Evolutionary conservation across 202 grass and related monocot species (phyloP).

Genomic region (Musa balbisiana): DNA sequence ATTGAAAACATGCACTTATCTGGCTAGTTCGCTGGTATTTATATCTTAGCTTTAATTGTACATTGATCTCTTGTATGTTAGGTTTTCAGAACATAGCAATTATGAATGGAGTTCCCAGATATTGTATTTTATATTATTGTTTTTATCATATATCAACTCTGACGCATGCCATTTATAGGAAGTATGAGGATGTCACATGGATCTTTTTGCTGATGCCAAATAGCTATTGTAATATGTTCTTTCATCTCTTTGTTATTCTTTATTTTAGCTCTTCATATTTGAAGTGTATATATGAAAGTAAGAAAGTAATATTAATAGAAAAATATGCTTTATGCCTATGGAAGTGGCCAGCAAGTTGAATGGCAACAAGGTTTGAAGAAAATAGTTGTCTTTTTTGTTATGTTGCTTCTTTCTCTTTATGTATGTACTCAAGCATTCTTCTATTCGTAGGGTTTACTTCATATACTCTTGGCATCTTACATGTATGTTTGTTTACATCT

Average conservation of each 20-base stretch:
- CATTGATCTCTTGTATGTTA: background rate
- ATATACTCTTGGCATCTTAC: no score
- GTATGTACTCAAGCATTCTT: no score
- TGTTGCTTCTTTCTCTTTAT: no score
- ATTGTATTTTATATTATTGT: background rate
- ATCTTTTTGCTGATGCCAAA: background rate
- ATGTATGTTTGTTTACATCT: no score
- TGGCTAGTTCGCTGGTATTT: background rate
- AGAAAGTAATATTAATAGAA: no score
- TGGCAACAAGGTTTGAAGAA: no score
- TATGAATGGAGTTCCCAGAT: background rate
- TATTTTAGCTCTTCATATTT: background rate
- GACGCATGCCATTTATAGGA: background rate
- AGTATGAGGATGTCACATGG: background rate
- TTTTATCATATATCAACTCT: background rate
- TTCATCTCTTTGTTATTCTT: background rate
- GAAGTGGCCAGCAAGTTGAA: no score
- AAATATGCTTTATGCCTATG: no score
- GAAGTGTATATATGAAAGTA: background rate
- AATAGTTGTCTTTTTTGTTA: no score
- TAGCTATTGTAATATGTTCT: background rate
- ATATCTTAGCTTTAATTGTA: no score
- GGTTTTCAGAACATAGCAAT: background rate
- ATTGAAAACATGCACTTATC: background rate
- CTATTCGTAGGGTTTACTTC: no score